Evolutionary conservation across 2,329 filamentous ascomycete genomes (phyloP).

Genomic region (Periconia digitata): DNA sequence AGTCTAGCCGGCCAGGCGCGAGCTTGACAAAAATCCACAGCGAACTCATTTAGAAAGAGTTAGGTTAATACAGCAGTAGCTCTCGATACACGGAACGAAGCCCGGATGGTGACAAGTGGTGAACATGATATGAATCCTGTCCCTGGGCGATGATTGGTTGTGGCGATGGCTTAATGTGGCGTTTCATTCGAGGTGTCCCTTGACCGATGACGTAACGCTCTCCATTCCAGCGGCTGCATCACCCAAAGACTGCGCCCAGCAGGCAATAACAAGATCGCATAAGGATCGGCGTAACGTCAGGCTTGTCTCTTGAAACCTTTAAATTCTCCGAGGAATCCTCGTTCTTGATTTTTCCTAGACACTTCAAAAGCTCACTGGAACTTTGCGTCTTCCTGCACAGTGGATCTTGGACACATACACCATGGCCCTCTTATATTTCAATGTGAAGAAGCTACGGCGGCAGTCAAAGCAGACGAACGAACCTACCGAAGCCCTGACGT

Average conservation of each 20-base stretch:
- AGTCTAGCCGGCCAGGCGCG: no score
- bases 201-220: conserved; percentile 29
- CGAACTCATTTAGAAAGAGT: no score
- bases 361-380: background rate
- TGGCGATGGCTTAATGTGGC: background rate
- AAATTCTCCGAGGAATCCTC: background rate
- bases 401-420: background rate
- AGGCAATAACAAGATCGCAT: conserved; percentile 21
- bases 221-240: conserved; percentile 11
- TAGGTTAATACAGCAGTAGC: no score
- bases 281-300: background rate
- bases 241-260: conserved; percentile 19
- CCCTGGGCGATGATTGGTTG: no score
- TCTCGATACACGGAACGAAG: no score
- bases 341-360: background rate
- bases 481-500: background rate
- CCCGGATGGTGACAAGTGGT: no score
- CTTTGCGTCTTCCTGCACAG: background rate
- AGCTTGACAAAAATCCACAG: no score
- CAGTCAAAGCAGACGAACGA: conserved; percentile 33
- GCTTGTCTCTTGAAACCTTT: background rate
- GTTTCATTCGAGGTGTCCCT: background rate
- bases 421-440: conserved; percentile 33
- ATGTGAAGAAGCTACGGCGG: conserved; percentile 36
- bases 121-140: no score